Percentiles rank a stretch among this genome's conserved stretches.
Conservation (phyloP, 176 grass and related monocot species). For the Cenchrus purpureus region DNA sequence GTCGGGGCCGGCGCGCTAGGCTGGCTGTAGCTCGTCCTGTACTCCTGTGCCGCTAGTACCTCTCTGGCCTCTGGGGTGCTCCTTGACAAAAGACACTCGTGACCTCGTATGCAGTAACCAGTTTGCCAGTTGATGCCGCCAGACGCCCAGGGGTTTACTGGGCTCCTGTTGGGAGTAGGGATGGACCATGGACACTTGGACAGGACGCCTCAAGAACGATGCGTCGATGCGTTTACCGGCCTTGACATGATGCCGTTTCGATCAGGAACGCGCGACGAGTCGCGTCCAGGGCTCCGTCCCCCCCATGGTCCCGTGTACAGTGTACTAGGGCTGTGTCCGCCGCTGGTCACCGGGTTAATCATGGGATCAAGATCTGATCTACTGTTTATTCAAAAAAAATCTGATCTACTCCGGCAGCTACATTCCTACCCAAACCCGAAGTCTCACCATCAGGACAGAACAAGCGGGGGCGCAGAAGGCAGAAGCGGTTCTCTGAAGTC, state of each 20-base stretch:
- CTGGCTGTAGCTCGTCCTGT: neutral
- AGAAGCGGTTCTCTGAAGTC: too few relatives aligned
- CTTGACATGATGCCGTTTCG: neutral
- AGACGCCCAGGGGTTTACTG: too few relatives aligned
- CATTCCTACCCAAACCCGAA: neutral
- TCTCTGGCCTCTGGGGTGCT: neutral
- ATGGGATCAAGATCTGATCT: neutral
- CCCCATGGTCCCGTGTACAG: too few relatives aligned
- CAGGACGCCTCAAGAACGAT: neutral
- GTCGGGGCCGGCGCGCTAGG: neutral
- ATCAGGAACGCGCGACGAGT: neutral
- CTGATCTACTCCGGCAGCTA: constrained; percentile 6
- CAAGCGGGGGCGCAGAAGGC: neutral
- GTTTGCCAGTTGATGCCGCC: neutral
- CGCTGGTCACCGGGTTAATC: neutral
- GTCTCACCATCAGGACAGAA: neutral
- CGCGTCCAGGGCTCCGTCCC: neutral
- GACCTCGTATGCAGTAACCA: too few relatives aligned
- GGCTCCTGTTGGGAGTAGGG: neutral
- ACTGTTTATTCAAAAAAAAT: neutral
- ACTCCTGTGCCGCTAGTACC: too few relatives aligned
- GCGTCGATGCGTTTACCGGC: neutral
- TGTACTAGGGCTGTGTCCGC: neutral
- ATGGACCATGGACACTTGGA: neutral
- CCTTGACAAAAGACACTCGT: neutral